A percentile compares a stretch with the other conserved stretches of the same genome.
Conservation (phyloP, 2,329 filamentous ascomycete genomes). For the Claviceps sp. region DNA sequence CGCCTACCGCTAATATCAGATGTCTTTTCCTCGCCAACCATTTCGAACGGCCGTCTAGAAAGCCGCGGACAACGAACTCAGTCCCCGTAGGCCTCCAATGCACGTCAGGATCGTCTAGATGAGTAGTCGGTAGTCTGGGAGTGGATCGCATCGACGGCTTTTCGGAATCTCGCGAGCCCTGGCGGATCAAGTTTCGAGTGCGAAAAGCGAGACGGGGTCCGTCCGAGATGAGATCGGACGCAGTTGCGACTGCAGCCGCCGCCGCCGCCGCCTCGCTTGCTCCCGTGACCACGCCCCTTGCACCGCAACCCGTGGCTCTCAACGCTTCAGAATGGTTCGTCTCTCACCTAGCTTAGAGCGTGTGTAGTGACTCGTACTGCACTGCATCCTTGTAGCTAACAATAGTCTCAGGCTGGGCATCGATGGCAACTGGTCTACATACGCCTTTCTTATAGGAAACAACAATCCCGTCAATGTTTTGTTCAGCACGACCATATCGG, state of each 20-base stretch:
- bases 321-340: slow-evolving; percentile 12
- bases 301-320: slow-evolving; percentile 10
- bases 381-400: background rate
- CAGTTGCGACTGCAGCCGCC: slow-evolving; percentile 4
- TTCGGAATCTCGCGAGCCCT: background rate
- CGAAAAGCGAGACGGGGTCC: background rate
- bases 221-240: slow-evolving; percentile 5
- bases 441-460: slow-evolving; percentile 39
- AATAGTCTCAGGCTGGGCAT: slow-evolving; percentile 39
- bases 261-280: slow-evolving; percentile 2
- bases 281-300: background rate
- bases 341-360: background rate
- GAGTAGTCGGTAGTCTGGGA: background rate
- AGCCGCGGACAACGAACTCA: background rate
- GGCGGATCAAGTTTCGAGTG: background rate
- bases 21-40: background rate
- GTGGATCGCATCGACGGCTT: background rate
- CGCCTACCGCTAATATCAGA: background rate
- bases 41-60: slow-evolving; percentile 1
- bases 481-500: slow-evolving; percentile 55
- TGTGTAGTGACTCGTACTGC: background rate
- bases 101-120: background rate
- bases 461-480: slow-evolving; percentile 24
- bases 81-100: slow-evolving; percentile 1
- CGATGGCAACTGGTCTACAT: slow-evolving; percentile 61